Evolutionary conservation across 1,284 basidiomycete genomes (phyloP).

Genomic region (Sporisorium scitamineum): DNA sequence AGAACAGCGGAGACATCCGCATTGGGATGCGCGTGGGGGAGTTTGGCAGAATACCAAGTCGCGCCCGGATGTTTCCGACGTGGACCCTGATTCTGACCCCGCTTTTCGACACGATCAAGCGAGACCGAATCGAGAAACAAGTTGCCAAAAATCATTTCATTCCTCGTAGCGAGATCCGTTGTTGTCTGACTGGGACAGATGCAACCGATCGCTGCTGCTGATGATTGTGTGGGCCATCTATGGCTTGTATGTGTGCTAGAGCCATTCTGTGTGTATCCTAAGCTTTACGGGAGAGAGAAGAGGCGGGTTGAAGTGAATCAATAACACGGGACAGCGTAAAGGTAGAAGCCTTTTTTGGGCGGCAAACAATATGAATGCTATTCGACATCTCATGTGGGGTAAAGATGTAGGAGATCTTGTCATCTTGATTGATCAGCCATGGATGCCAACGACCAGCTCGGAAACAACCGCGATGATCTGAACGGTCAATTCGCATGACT

Average conservation of each 20-base stretch:
- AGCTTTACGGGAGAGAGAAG: background rate
- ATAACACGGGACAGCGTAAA: background rate
- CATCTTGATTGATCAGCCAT: background rate
- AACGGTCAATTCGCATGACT: slow-evolving; percentile 1
- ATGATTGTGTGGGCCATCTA: background rate
- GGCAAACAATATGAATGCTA: background rate
- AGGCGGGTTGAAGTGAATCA: background rate
- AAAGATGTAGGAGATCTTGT: background rate
- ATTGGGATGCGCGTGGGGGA: background rate
- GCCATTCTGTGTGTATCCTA: background rate
- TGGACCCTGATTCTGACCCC: slow-evolving; percentile 19
- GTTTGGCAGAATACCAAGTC: background rate
- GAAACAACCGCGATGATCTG: slow-evolving; percentile 9
- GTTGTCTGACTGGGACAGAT: background rate
- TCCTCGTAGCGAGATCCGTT: background rate
- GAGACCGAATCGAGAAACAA: background rate
- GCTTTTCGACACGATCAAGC: slow-evolving; percentile 1
- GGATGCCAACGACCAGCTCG: background rate
- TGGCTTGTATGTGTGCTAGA: background rate
- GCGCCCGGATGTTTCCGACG: slow-evolving; percentile 15
- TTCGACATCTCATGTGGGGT: background rate
- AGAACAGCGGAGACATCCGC: slow-evolving; percentile 18
- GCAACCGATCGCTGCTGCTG: background rate
- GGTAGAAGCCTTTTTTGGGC: background rate
- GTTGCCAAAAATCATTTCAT: background rate